A percentile compares a stretch with the other conserved stretches of the same genome.
phyloP scores from a whole-genome alignment of 2,329 filamentous ascomycete species.

The Claviceps monticola region DNA sequence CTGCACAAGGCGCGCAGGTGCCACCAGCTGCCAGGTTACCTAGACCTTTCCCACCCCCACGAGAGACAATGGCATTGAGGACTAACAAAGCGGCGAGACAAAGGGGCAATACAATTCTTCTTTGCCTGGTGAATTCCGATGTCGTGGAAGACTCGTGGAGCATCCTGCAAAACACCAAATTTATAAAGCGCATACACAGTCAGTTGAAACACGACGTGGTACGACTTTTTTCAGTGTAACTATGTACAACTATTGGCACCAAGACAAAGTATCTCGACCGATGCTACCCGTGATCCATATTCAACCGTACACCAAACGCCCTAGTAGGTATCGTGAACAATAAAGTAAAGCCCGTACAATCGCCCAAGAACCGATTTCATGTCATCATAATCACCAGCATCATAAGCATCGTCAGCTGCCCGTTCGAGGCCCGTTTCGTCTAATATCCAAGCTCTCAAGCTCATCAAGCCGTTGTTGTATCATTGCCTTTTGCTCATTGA shows the following conservation, averaged over 20 bases:
- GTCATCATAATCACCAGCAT: background rate
- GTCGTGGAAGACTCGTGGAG: too few relatives aligned
- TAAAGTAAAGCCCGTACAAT: background rate
- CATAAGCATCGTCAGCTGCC: background rate
- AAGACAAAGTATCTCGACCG: background rate
- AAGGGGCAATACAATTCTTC: too few relatives aligned
- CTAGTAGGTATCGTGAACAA: constrained; percentile 3
- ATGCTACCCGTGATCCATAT: background rate
- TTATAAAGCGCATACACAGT: too few relatives aligned
- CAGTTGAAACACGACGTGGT: too few relatives aligned
- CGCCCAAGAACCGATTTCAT: background rate
- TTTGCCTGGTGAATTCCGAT: too few relatives aligned
- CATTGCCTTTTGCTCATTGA: constrained; percentile 21
- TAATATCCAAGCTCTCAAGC: constrained; percentile 12
- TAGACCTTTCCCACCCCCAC: constrained; percentile 7
- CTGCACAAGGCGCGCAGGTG: background rate
- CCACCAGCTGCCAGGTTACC: background rate
- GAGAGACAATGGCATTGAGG: background rate
- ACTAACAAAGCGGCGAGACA: too few relatives aligned
- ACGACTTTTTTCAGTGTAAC: too few relatives aligned
- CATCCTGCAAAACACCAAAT: too few relatives aligned
- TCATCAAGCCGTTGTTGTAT: constrained; percentile 23
- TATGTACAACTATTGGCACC: too few relatives aligned
- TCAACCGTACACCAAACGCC: constrained; percentile 1
- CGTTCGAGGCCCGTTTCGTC: background rate